A percentile compares a stretch with the other conserved stretches of the same genome.
Conservation (phyloP, 2,329 filamentous ascomycete species). For the Elsinoe perseae region DNA sequence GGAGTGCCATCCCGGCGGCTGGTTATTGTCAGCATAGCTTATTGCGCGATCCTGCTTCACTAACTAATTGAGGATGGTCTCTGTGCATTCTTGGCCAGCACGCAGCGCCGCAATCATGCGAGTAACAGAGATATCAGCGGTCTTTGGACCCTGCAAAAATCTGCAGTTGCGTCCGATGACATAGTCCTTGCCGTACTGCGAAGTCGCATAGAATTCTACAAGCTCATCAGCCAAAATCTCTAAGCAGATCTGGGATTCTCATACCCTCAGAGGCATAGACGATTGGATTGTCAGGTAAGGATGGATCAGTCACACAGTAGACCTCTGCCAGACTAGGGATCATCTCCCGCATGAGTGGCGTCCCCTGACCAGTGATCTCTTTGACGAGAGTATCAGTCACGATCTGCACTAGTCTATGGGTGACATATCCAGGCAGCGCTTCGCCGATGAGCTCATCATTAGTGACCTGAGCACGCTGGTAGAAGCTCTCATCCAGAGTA, state of each 20-base stretch:
- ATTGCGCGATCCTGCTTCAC: background rate
- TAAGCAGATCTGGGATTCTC: background rate
- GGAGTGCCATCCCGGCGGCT: conserved; percentile 33
- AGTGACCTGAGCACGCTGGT: conserved; percentile 27
- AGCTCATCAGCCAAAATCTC: background rate
- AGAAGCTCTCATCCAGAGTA: conserved; percentile 32
- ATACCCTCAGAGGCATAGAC: conserved; percentile 38
- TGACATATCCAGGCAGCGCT: conserved; percentile 37
- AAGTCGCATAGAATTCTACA: conserved; percentile 38
- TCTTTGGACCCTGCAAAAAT: conserved; percentile 17
- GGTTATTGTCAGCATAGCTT: background rate
- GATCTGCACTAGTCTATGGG: conserved; percentile 33
- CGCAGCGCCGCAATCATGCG: conserved; percentile 32
- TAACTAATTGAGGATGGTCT: conserved; percentile 38
- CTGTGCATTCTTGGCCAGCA: conserved; percentile 36
- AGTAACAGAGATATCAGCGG: conserved; percentile 24
- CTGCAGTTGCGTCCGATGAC: conserved; percentile 35
- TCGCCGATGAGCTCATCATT: conserved; percentile 34
- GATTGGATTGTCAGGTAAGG: conserved; percentile 38
- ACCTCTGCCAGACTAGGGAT: conserved; percentile 38
- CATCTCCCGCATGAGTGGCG: conserved; percentile 35
- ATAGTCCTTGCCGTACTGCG: conserved; percentile 37
- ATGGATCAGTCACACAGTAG: conserved; percentile 40
- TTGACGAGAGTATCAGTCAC: conserved; percentile 38
- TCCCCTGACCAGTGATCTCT: conserved; percentile 36